These are phyloP conservation scores for Melanomma pulvis-pyrius DNA, from an alignment of 495 filamentous ascomycete genomes.

Conservation along the genomic window DNA sequence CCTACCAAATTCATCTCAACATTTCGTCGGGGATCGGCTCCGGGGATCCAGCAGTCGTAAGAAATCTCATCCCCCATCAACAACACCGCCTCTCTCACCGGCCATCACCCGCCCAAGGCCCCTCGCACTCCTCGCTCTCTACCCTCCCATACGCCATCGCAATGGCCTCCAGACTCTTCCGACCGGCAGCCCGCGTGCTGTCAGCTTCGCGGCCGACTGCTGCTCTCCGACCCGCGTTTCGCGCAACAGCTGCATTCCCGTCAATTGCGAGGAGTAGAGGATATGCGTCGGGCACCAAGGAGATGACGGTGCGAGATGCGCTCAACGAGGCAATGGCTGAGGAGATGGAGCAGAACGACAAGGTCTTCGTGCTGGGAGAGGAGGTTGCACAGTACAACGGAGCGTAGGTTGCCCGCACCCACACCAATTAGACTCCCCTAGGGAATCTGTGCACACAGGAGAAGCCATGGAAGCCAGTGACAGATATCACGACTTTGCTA, in stretches of 20 bases:
- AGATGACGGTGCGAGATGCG: slow-evolving; percentile 95
- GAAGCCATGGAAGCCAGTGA: not conserved
- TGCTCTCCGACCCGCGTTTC: slow-evolving; percentile 56
- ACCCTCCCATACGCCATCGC: slow-evolving; percentile 39
- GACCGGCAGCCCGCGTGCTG: slow-evolving; percentile 76
- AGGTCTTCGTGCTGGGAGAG: slow-evolving; percentile 94
- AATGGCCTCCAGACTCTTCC: slow-evolving; percentile 77
- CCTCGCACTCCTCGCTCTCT: slow-evolving; percentile 36
- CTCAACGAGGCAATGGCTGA: slow-evolving; percentile 97
- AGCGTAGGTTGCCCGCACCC: slow-evolving; percentile 59
- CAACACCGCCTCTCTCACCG: slow-evolving; percentile 22
- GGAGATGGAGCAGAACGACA: slow-evolving; percentile 90
- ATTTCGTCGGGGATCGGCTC: slow-evolving; percentile 13
- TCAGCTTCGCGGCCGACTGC: slow-evolving; percentile 60
- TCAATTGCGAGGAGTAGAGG: slow-evolving; percentile 45
- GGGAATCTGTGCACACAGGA: not conserved
- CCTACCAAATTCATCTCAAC: slow-evolving; percentile 4
- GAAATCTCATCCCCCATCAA: slow-evolving; percentile 18
- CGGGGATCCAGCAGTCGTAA: slow-evolving; percentile 12
- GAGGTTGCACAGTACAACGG: slow-evolving; percentile 99
- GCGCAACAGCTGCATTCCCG: slow-evolving; percentile 53
- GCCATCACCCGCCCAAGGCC: slow-evolving; percentile 5
- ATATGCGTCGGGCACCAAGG: slow-evolving; percentile 66
- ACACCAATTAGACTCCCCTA: slow-evolving; percentile 8
- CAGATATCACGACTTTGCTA: not conserved